A percentile compares a stretch with the other conserved stretches of the same genome.
These are phyloP conservation scores for Geotrichum histeridarum DNA, from an alignment of 1,139 yeast species.

Conservation along the genomic window DNA sequence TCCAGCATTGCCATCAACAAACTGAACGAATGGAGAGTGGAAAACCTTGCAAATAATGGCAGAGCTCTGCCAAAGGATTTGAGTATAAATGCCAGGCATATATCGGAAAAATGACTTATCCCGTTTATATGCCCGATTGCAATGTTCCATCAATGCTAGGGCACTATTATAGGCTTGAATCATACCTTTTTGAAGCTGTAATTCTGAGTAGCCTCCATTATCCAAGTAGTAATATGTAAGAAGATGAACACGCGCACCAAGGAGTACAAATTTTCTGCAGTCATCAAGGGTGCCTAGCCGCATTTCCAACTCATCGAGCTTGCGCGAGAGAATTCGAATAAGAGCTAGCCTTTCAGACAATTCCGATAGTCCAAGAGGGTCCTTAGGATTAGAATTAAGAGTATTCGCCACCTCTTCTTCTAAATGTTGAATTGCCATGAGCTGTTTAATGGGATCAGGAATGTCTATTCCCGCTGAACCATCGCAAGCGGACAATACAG, in stretches of 20 bases:
- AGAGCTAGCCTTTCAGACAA: slow-evolving; percentile 68
- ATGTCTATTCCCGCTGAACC: slow-evolving; percentile 43
- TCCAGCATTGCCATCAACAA: slow-evolving; percentile 68
- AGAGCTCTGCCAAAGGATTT: slow-evolving; percentile 41
- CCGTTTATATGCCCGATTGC: slow-evolving; percentile 47
- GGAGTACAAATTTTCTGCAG: slow-evolving; percentile 59
- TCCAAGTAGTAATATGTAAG: slow-evolving; percentile 78
- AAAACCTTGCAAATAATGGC: slow-evolving; percentile 73
- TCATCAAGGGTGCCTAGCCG: slow-evolving; percentile 50
- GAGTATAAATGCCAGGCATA: slow-evolving; percentile 76
- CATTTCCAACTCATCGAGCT: slow-evolving; percentile 69
- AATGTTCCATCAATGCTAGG: slow-evolving; percentile 61
- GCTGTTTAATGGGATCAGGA: slow-evolving; percentile 59
- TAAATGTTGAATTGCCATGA: slow-evolving; percentile 77
- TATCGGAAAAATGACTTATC: slow-evolving; percentile 64
- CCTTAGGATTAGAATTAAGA: slow-evolving; percentile 65
- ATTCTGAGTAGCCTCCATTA: slow-evolving; percentile 44
- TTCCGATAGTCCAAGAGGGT: slow-evolving; percentile 58
- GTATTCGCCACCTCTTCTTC: slow-evolving; percentile 82
- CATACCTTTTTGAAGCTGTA: slow-evolving; percentile 69
- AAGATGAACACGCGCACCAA: slow-evolving; percentile 72
- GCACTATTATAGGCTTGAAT: slow-evolving; percentile 78
- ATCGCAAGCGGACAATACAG: slow-evolving; percentile 53
- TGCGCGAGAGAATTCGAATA: slow-evolving; percentile 60
- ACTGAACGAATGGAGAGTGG: slow-evolving; percentile 64